These are phyloP conservation scores for Nemania diffusa DNA, from an alignment of 2,329 filamentous ascomycete species.

Conservation along the genomic window DNA sequence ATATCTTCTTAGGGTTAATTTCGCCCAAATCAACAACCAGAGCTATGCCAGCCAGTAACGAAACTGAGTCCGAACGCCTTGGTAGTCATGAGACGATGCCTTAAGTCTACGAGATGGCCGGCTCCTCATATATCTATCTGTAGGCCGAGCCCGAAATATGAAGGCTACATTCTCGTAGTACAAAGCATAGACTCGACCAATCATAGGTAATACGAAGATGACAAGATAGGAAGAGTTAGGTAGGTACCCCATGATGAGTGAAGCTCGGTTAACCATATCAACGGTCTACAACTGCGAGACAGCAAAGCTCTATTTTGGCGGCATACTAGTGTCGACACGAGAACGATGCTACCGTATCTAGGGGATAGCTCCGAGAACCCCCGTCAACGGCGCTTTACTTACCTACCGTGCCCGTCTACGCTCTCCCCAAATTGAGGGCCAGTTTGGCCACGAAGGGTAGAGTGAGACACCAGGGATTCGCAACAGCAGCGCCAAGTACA, in stretches of 20 bases:
- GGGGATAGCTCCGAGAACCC: constrained; percentile 33
- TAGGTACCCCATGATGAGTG: constrained; percentile 24
- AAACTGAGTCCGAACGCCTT: constrained; percentile 5
- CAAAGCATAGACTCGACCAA: constrained; percentile 17
- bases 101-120: constrained; percentile 3
- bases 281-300: constrained; percentile 22
- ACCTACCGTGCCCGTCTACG: constrained; percentile 21
- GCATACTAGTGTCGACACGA: constrained; percentile 36
- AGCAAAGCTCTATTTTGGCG: constrained; percentile 28
- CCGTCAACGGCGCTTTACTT: constrained; percentile 30
- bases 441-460: constrained; percentile 16
- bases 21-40: neutral
- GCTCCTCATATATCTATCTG: constrained; percentile 31
- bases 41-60: neutral
- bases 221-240: constrained; percentile 17
- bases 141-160: neutral
- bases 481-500: constrained; percentile 22
- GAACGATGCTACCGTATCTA: constrained; percentile 35
- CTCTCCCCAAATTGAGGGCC: constrained; percentile 18
- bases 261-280: constrained; percentile 30
- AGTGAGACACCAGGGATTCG: constrained; percentile 10
- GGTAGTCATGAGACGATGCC: constrained; percentile 7
- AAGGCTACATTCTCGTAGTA: constrained; percentile 21
- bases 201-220: constrained; percentile 28
- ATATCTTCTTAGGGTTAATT: neutral